Evolutionary conservation across 129 eudicot species (phyloP).

Genomic region (Chrysanthemum lavandulifolium): DNA sequence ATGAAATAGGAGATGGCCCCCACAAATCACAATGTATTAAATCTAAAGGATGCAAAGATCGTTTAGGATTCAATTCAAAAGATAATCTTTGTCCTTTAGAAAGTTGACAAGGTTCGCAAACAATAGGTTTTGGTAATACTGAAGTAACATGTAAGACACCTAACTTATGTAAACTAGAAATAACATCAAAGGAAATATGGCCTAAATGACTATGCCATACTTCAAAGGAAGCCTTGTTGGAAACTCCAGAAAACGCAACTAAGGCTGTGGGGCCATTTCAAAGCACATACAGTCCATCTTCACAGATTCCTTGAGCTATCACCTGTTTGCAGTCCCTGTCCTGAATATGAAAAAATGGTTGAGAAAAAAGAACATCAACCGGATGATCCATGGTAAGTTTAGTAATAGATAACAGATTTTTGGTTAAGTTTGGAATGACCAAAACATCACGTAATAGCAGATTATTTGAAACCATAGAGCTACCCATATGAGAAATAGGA

Average conservation of each 20-base stretch:
- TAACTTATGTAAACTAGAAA: not conserved
- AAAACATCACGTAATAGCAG: not conserved
- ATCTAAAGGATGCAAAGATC: not conserved
- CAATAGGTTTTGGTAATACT: not conserved
- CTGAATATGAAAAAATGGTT: not conserved
- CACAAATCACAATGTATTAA: not conserved
- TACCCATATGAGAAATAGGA: not conserved
- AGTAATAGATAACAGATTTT: not conserved
- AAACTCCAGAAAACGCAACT: not conserved
- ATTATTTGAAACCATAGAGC: not conserved
- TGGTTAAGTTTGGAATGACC: not conserved
- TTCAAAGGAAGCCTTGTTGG: not conserved
- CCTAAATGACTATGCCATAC: not conserved
- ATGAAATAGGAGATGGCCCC: not conserved
- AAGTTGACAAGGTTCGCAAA: not conserved
- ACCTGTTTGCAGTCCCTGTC: not conserved
- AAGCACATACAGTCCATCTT: constrained; percentile 1
- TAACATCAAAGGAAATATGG: constrained; percentile 8
- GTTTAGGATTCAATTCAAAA: not conserved
- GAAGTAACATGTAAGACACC: not conserved
- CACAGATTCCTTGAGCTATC: not conserved
- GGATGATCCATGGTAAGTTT: constrained; percentile 9
- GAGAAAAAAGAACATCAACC: constrained; percentile 2
- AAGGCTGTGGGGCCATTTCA: not conserved
- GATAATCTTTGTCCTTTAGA: not conserved